A percentile compares a stretch with the other conserved stretches of the same genome.
These are phyloP conservation scores for Batkoa obscura DNA, from an alignment of 371 early-diverging fungal species.

Conservation along the genomic window DNA sequence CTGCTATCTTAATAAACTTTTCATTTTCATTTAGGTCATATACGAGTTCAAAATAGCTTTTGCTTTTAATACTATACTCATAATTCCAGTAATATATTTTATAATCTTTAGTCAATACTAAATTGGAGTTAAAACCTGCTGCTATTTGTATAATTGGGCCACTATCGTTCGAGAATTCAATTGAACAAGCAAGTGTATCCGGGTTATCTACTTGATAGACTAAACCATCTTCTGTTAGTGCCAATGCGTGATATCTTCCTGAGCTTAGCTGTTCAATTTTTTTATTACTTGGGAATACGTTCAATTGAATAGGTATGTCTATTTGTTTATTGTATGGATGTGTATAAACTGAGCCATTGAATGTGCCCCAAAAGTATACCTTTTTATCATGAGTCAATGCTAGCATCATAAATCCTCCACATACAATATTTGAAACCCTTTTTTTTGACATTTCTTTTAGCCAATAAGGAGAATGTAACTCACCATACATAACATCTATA, in stretches of 20 bases:
- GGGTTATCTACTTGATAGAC: constrained; percentile 4
- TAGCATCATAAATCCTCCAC: constrained; percentile 7
- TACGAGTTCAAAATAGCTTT: not conserved
- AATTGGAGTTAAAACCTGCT: not conserved
- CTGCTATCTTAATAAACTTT: not conserved
- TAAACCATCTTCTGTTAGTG: not conserved
- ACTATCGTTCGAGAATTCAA: not conserved
- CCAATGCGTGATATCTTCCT: constrained; percentile 1
- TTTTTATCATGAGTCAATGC: constrained; percentile 2
- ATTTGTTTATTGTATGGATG: not conserved
- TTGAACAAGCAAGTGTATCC: not conserved
- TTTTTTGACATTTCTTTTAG: not conserved
- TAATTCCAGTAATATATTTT: not conserved
- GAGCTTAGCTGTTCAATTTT: not conserved
- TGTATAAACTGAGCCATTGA: not conserved
- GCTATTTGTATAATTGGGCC: not conserved
- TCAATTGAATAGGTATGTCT: not conserved
- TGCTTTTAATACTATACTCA: not conserved
- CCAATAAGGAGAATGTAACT: not conserved
- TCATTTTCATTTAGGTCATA: constrained; percentile 1
- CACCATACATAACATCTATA: not conserved
- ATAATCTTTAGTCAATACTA: not conserved
- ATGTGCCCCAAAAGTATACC: constrained; percentile 5
- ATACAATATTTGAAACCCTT: constrained; percentile 1
- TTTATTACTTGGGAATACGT: not conserved